These are phyloP conservation scores for Cryptosporidium baileyi DNA, from an alignment of 169 alveolate species.

Conservation along the genomic window DNA sequence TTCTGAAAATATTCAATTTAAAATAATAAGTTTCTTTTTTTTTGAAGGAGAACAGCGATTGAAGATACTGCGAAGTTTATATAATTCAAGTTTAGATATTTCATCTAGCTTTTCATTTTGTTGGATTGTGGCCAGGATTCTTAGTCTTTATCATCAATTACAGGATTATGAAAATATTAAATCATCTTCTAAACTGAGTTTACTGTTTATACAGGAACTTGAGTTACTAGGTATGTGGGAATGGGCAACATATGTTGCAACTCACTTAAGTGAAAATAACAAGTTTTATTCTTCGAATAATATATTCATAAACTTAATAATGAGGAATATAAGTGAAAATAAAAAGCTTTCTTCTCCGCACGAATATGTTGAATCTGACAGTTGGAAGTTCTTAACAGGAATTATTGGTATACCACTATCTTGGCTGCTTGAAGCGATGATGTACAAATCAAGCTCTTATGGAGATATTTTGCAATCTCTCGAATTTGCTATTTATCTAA, in stretches of 20 bases:
- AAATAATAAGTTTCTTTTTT: conserved; percentile 13
- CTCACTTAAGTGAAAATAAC: neutral
- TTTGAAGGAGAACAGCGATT: neutral
- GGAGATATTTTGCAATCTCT: conserved; percentile 7
- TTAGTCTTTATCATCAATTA: neutral
- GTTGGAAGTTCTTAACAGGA: conserved; percentile 22
- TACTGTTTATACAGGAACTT: conserved; percentile 22
- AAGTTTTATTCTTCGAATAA: neutral
- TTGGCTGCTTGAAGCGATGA: conserved; percentile 49
- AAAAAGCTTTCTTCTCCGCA: neutral
- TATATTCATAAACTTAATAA: conserved; percentile 1
- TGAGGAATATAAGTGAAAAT: conserved; percentile 28
- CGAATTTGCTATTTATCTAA: neutral
- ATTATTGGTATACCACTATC: neutral
- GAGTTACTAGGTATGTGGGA: conserved; percentile 56
- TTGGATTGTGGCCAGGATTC: conserved; percentile 13
- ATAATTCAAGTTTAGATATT: neutral
- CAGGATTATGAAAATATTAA: neutral
- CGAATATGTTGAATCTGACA: neutral
- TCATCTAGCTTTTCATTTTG: neutral
- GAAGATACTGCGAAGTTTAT: neutral
- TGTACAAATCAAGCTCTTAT: conserved; percentile 8
- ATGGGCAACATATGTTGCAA: conserved; percentile 32
- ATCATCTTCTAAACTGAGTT: neutral
- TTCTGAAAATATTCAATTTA: conserved; percentile 8